phyloP scores from a whole-genome alignment of 352 stramenopile species.

The Halophytophthora batemanensis region DNA sequence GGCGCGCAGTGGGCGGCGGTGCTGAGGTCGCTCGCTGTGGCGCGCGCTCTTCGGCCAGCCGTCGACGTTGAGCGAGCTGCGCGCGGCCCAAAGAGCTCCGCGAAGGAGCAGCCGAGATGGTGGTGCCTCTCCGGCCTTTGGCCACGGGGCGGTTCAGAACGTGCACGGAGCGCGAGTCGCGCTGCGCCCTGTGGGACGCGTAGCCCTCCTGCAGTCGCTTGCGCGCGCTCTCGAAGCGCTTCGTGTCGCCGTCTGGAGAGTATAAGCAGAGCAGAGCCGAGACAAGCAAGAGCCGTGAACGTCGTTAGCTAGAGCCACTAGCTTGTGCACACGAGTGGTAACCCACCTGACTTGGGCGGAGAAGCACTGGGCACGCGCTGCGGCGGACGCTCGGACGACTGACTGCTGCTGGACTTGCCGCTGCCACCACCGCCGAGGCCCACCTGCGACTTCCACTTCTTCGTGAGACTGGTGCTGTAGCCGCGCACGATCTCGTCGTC shows the following conservation, averaged over 20 bases:
- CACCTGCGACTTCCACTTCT: conserved; percentile 80
- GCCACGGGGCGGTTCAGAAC: conserved; percentile 59
- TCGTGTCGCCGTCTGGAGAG: conserved; percentile 21
- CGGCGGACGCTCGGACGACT: conserved; percentile 7
- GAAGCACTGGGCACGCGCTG: conserved; percentile 21
- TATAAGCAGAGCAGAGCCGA: background rate
- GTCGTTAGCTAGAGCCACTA: background rate
- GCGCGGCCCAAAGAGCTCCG: conserved; percentile 45
- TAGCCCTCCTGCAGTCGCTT: conserved; percentile 79
- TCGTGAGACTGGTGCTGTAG: conserved; percentile 78
- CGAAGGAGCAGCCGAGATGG: conserved; percentile 59
- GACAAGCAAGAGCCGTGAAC: background rate
- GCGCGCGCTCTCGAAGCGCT: conserved; percentile 62
- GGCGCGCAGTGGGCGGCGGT: conserved; percentile 21
- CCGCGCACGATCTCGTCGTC: conserved; percentile 73
- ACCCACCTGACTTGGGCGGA: conserved; percentile 25
- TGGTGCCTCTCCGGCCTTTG: conserved; percentile 53
- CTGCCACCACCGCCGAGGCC: conserved; percentile 28
- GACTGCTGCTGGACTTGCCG: conserved; percentile 8
- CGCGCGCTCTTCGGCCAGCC: conserved; percentile 10
- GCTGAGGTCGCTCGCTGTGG: conserved; percentile 24
- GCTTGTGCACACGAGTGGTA: too few relatives aligned
- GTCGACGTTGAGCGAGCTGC: conserved; percentile 35
- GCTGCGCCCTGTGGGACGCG: conserved; percentile 63
- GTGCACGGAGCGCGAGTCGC: conserved; percentile 69